Base-by-base conservation (phyloP, 2,329 filamentous ascomycete species). In the Curvularia sp. region DNA sequence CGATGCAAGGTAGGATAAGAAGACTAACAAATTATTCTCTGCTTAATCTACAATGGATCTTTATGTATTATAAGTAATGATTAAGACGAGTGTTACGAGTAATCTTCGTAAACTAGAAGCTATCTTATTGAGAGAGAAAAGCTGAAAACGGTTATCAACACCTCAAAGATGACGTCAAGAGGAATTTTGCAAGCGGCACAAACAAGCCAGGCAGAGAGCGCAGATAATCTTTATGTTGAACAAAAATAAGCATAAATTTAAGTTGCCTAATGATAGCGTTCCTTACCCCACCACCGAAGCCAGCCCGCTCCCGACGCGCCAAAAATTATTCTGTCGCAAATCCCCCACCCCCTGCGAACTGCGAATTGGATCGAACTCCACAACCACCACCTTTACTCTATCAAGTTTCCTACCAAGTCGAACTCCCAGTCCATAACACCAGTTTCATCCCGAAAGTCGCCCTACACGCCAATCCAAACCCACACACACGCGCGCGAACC, bases 171-270 rank as follows among this genome's bases (percentile, higher is more conserved):
- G 30, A 22, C 10, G 18, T n/a, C 18, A 35, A 38, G 13, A 1
- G n/a, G 6, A 24, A 6, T 38, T 20, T 8, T 30, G 18, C 26
- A 8, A 18, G 4, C 7, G 8, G 26, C n/a, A 12, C 7, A 9
- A 47, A 48, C 6, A 15, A 15, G 28, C 30, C 7, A 49, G 22
- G n/a, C 12, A 35, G n/a, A 18, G 8, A 26, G 30, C 9, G 18
- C 6, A 24, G 18, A 13, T 5, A 47, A 7, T 15, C 20, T 49
- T 38, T n/a, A 7, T 4, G 5, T 39, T 31, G 24, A 8, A 18
- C 6, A 10, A 6, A 20, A 15, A 31, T 66, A 66, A 67, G 64
- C 62, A 58, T 66, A 67, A 63, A 59, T 57, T 63, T 61, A 63
- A 58, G 51, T 59, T 48, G 18, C 47, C 48, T 48, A 53, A 49